Base-by-base conservation (phyloP, 176 grass and related monocot species). In the Urochloa ruziziensis region DNA sequence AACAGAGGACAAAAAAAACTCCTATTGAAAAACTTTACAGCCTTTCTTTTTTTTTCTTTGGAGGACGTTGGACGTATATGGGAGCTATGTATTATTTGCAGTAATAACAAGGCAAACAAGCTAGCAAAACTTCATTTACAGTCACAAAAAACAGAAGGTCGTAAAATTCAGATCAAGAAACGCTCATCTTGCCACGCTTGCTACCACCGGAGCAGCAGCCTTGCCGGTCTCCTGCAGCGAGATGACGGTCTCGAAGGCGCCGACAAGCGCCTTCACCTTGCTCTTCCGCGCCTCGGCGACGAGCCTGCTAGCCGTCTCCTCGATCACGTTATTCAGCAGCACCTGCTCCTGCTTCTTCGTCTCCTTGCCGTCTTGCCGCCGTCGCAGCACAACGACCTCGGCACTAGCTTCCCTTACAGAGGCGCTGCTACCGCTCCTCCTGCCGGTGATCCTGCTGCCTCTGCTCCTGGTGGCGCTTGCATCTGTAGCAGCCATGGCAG, bases 241-340 rank as follows among this genome's bases (percentile, higher is more conserved):
- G 85, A 94, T 92, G 53, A 94, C 85, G 9, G 82, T 90, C 88
- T 94, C 87, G 32, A 94, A 94, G 7, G 93, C 93, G 39, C 87
- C 93, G 2, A 94, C 90, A 17, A 94, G 85, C 25, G 93, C 93
- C 90, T 90, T 94, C 68, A 94, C 93, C 90, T 94, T 94, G 85
- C 90, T 92, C 74, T 86, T 90, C 75, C 90, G 80, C 16, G 85
- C 34, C 82, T 92, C 87, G 0, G 85, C 47, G 11, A 88, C 68
- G 40, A 94, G 90, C 85, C 86, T 85, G 43, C 78, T 94, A 7
- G 90, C 85, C 11, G 90, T 88, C 83, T 92, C 89, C 78, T 92
- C 85, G 65, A 94, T 94, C 74, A 92, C 84, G 24, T 94, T 84
- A 73, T 94, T 92, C 27, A 94, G 59, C 18, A 89, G 84, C 12